Percentiles rank a stretch among this genome's conserved stretches.
Evolutionary conservation across 2,329 filamentous ascomycete species (phyloP).

Genomic region (Celoporthe dispersa): DNA sequence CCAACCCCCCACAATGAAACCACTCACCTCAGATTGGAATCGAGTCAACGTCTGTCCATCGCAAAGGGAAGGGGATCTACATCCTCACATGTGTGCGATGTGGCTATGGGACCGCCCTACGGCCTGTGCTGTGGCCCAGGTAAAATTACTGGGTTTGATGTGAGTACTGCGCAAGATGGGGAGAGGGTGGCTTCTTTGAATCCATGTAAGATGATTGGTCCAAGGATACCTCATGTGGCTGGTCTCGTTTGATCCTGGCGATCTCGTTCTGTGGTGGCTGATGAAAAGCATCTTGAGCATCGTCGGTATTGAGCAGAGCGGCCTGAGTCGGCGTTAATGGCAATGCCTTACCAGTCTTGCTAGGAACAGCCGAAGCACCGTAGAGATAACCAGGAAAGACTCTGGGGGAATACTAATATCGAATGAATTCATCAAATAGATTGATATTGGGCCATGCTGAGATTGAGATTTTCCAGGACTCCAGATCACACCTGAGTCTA

Average conservation of each 20-base stretch:
- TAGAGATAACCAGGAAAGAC: too few relatives aligned
- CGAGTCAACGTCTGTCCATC: not conserved
- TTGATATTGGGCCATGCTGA: not conserved
- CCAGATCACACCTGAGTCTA: not conserved
- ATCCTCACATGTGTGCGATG: not conserved
- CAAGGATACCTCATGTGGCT: not conserved
- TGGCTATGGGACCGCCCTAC: too few relatives aligned
- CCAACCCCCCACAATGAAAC: not conserved
- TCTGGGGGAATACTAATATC: not conserved
- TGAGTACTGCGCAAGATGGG: not conserved
- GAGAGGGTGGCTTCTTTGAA: not conserved
- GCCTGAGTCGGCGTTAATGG: too few relatives aligned
- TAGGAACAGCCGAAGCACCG: too few relatives aligned
- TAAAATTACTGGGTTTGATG: not conserved
- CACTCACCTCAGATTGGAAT: not conserved
- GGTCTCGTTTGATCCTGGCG: not conserved
- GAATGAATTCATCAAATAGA: not conserved
- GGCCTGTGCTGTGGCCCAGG: not conserved
- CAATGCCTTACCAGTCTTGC: too few relatives aligned
- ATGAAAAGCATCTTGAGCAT: not conserved
- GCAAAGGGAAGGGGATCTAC: not conserved
- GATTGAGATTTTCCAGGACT: not conserved
- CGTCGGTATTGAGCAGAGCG: too few relatives aligned
- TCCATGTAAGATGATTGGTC: conserved; percentile 4
- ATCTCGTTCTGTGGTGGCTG: not conserved